These are phyloP conservation scores for Tuber borchii DNA, from an alignment of 495 filamentous ascomycete genomes.

Conservation along the genomic window DNA sequence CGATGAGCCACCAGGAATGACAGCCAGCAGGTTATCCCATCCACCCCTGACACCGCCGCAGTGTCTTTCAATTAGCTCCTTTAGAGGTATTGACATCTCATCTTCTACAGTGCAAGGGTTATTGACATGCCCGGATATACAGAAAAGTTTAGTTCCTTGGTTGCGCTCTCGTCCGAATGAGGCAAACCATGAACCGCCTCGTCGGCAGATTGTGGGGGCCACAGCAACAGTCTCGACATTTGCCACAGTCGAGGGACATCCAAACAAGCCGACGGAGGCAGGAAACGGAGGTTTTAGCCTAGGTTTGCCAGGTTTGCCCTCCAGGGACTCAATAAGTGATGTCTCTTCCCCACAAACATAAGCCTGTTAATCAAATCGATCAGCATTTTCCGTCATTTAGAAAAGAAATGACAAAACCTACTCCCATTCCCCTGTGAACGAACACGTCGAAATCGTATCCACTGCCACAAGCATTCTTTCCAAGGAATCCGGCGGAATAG, in stretches of 20 bases:
- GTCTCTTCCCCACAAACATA: slow-evolving; percentile 99
- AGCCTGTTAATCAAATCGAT: slow-evolving; percentile 45
- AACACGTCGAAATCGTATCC: slow-evolving; percentile 98
- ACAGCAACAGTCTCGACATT: slow-evolving; percentile 97
- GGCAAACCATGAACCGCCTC: slow-evolving; percentile 87
- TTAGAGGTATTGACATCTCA: slow-evolving; percentile 93
- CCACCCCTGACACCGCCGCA: slow-evolving; percentile 93
- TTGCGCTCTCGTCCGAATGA: slow-evolving; percentile 91
- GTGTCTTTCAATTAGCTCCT: slow-evolving; percentile 94
- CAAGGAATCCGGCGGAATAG: slow-evolving; percentile 84
- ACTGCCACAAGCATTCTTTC: slow-evolving; percentile 92
- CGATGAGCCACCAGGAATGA: slow-evolving; percentile 94
- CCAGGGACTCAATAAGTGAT: slow-evolving; percentile 91
- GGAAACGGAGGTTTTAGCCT: slow-evolving; percentile 98
- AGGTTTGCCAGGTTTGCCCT: slow-evolving; percentile 97
- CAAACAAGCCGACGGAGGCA: slow-evolving; percentile 91
- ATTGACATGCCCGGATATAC: slow-evolving; percentile 98
- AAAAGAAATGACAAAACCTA: slow-evolving; percentile 7
- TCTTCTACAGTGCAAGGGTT: slow-evolving; percentile 97
- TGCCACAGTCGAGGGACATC: slow-evolving; percentile 93
- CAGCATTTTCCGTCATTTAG: slow-evolving; percentile 6
- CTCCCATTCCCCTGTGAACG: slow-evolving; percentile 88
- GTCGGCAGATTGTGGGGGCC: slow-evolving; percentile 88
- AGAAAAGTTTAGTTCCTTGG: slow-evolving; percentile 93
- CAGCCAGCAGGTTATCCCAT: slow-evolving; percentile 92